Evolutionary conservation across 257 asterid genomes (phyloP).

Genomic region (Przewalskia tangutica): DNA sequence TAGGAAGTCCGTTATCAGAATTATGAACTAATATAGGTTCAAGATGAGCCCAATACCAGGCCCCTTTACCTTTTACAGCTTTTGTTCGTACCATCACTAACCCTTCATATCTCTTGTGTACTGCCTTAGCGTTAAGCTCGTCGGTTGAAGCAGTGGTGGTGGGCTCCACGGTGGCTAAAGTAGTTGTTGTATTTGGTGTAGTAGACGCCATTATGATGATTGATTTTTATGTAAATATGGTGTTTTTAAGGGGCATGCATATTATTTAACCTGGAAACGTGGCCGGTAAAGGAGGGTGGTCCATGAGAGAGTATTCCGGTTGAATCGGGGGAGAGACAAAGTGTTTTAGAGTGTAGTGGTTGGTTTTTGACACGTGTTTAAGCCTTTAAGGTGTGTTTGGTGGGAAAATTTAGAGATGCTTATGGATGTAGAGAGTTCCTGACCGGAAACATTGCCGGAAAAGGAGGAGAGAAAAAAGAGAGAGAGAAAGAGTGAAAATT

Average conservation of each 20-base stretch:
- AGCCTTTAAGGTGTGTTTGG: no score
- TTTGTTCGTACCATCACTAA: constrained; percentile 72
- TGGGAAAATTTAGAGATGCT: not conserved
- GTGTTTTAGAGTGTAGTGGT: not conserved
- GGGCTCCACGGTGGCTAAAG: no score
- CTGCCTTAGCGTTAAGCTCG: constrained; percentile 66
- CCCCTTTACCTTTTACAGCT: constrained; percentile 94
- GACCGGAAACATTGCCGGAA: not conserved
- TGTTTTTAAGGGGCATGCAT: not conserved
- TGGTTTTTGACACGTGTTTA: not conserved
- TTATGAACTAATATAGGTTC: constrained; percentile 80
- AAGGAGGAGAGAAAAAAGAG: not conserved
- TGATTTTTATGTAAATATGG: no score
- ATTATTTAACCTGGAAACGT: constrained; percentile 14
- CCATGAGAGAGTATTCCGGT: constrained; percentile 23
- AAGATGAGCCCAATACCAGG: constrained; percentile 98
- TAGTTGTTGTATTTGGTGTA: constrained; percentile 20
- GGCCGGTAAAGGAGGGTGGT: constrained; percentile 17
- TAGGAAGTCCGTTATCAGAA: constrained; percentile 69
- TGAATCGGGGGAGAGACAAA: not conserved
- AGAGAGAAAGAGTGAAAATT: not conserved
- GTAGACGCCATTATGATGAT: constrained; percentile 36
- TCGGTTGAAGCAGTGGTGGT: constrained; percentile 27
- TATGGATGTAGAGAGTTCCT: no score
- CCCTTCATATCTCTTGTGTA: constrained; percentile 83